A percentile compares a stretch with the other conserved stretches of the same genome.
These are phyloP conservation scores for Moricandia moricandioides DNA, from an alignment of 345 rosid genomes.

Conservation along the genomic window DNA sequence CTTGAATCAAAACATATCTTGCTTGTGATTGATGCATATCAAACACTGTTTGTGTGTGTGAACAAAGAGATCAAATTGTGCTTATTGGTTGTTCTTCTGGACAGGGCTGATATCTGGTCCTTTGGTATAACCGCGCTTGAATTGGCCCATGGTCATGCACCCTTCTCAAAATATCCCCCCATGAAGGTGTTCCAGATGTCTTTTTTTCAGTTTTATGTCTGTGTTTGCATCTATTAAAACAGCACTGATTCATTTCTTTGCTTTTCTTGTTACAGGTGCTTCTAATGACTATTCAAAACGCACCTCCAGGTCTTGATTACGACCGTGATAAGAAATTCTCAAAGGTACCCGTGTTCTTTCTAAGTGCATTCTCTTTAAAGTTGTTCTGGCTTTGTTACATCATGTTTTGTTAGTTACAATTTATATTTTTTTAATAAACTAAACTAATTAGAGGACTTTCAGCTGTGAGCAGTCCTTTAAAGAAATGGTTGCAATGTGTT, in stretches of 20 bases:
- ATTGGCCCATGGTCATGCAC: constrained; percentile 99
- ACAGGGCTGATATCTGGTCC: constrained; percentile 99
- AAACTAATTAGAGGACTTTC: constrained; percentile 85
- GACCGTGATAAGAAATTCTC: constrained; percentile 98
- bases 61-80: constrained; percentile 8
- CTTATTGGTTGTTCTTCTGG: constrained; percentile 28
- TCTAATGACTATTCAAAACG: constrained; percentile 96
- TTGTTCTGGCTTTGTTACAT: not conserved
- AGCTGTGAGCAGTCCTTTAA: constrained; percentile 98
- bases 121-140: constrained; percentile 97
- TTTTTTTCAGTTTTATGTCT: not conserved
- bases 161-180: constrained; percentile 96
- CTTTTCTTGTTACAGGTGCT: constrained; percentile 57
- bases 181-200: constrained; percentile 68
- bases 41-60: not conserved
- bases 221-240: not conserved
- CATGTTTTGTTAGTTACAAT: constrained; percentile 6
- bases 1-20: not conserved
- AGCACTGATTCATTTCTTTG: not conserved
- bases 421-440: constrained; percentile 17
- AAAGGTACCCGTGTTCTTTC: constrained; percentile 90
- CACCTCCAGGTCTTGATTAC: constrained; percentile 98
- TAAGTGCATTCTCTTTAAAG: constrained; percentile 33
- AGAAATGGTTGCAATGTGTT: constrained; percentile 99
- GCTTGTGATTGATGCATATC: constrained; percentile 6